Base-by-base conservation (phyloP, 345 rosid genomes). In the Aegle marmelos region DNA sequence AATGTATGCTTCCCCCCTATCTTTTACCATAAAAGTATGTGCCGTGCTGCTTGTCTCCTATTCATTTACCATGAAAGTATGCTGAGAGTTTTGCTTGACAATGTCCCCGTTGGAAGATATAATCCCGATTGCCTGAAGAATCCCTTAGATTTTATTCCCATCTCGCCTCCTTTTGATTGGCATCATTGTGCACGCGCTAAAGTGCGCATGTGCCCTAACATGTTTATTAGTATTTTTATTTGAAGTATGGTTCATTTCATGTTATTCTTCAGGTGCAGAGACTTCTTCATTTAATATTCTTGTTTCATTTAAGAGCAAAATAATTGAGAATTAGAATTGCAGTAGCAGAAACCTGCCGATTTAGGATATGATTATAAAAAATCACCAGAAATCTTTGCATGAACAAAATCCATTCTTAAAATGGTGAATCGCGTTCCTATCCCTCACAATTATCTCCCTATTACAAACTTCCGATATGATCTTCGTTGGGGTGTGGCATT, bases 321-420 rank as follows among this genome's bases (percentile, higher is more conserved):
- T 7, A 27, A 3, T 25, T 25, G 30, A 57, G 31, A 13, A 21
- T 33, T 56, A 33, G 31, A 25, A 31, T 9, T 53, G 48, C 22
- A 72, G 25, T 31, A 2, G 16, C 31, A 56, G 45, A 54, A 41
- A 30, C 34, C 53, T 37, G 50, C n/a, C 77, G 30, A 77, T 68
- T 50, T 60, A 61, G 57, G 74, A 25, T 24, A n/a, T 70, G 14
- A 16, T 27, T 0, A 3, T 28, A 17, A 48, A 14, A 24, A 13
- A 68, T 27, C 59, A 69, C 58, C 58, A 48, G 7, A 48, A 69
- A 48, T 69, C 73, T 11, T 31, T 73, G 48, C 81, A 77, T 3
- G 73, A 77, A 77, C 84, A 77, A 13, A 24, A 27, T 61, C 75
- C 84, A 34, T 53, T 19, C 62, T 53, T 76, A 73, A 72, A 81